Evolutionary conservation across 768 basidiomycete genomes (phyloP).

Genomic region (Psilocybe tampanensis): DNA sequence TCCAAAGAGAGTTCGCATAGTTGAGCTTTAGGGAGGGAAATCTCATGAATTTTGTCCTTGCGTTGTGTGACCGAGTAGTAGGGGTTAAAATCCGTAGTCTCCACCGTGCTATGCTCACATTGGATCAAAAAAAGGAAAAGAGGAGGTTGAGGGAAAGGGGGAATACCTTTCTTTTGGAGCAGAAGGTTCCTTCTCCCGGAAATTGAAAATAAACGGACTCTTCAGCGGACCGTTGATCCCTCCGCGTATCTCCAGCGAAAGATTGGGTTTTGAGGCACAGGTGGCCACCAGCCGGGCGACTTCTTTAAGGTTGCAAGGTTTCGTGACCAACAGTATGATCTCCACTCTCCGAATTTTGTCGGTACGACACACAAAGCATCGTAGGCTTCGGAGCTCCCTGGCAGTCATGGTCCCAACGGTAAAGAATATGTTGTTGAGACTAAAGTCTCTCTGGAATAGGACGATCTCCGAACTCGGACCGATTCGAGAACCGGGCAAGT

Average conservation of each 20-base stretch:
- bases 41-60: neutral
- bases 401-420: neutral
- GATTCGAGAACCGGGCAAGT: neutral
- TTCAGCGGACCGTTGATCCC: neutral
- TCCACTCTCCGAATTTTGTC: neutral
- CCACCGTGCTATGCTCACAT: too few species aligned
- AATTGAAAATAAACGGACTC: conserved; percentile 9
- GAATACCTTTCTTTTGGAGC: neutral
- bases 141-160: too few species aligned
- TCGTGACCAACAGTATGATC: neutral
- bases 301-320: neutral
- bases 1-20: neutral
- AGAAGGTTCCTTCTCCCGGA: neutral
- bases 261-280: neutral
- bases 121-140: too few species aligned
- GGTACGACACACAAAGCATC: neutral
- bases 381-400: neutral
- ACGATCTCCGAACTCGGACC: neutral
- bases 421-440: neutral
- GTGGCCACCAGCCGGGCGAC: neutral
- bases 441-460: neutral
- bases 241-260: neutral
- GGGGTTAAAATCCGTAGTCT: too few species aligned
- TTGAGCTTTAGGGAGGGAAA: neutral
- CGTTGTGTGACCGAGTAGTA: neutral